These are phyloP conservation scores for Gossypium lobatum DNA, from an alignment of 441 rosid species.

Conservation along the genomic window DNA sequence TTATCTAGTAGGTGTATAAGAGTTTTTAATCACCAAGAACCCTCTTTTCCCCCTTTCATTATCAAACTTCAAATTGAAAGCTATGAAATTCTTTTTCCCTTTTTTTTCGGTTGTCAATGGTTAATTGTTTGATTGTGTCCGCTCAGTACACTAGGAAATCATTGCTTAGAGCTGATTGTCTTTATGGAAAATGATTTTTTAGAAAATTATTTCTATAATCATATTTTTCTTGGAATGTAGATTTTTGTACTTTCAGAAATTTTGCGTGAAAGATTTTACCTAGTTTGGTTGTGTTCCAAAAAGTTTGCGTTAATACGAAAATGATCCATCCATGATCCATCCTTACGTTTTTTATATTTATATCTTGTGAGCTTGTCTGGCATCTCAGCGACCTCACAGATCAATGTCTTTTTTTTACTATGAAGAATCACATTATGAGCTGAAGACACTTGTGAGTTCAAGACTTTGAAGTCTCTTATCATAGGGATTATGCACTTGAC, in stretches of 20 bases:
- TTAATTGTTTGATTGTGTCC: neutral
- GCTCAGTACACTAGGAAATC: neutral
- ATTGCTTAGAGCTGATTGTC: neutral
- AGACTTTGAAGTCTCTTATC: too few relatives aligned
- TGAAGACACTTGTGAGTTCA: too few relatives aligned
- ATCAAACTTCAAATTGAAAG: neutral
- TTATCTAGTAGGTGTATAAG: constrained; percentile 1
- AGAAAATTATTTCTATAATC: too few relatives aligned
- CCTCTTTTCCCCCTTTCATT: neutral
- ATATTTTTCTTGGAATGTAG: too few relatives aligned
- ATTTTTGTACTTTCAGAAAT: too few relatives aligned
- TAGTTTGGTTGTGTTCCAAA: neutral
- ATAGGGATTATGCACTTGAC: too few relatives aligned
- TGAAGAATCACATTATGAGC: too few relatives aligned
- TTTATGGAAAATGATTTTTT: neutral
- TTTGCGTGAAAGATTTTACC: too few relatives aligned
- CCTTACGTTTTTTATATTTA: neutral
- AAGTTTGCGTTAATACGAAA: neutral
- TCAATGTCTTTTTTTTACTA: too few relatives aligned
- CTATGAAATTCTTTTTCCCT: neutral
- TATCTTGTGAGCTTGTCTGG: too few relatives aligned
- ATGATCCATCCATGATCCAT: neutral
- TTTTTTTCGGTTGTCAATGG: neutral
- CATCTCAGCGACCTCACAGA: too few relatives aligned
- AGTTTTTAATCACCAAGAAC: neutral